Conservation (phyloP, 805 yeast species). For the Ogataea dorogensis region DNA sequence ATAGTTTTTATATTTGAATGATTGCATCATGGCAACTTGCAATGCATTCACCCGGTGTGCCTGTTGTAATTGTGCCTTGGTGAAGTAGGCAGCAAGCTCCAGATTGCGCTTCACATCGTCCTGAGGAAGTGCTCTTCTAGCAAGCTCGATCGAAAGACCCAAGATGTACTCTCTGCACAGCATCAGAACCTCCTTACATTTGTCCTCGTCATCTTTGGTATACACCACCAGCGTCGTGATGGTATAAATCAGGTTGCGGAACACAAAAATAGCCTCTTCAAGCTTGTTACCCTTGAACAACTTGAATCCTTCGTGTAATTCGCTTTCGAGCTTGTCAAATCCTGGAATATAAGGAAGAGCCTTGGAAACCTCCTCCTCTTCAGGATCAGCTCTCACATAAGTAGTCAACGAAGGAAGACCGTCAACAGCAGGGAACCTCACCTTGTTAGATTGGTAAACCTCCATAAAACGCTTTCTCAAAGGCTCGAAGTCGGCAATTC, state of each 20-base stretch:
- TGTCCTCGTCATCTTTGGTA: constrained; percentile 70
- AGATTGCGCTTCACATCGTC: constrained; percentile 78
- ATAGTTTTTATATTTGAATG: constrained; percentile 84
- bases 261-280: constrained; percentile 73
- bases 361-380: constrained; percentile 48
- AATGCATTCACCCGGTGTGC: constrained; percentile 85
- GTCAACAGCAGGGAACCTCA: constrained; percentile 69
- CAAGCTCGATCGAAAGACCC: constrained; percentile 87
- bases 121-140: constrained; percentile 77
- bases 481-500: constrained; percentile 84
- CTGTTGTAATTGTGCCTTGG: constrained; percentile 76
- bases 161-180: constrained; percentile 87
- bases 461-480: constrained; percentile 79
- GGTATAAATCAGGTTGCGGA: constrained; percentile 78
- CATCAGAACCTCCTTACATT: constrained; percentile 66
- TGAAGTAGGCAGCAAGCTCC: constrained; percentile 94
- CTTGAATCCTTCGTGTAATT: constrained; percentile 72
- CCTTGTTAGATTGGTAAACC: constrained; percentile 76
- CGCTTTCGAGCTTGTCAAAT: constrained; percentile 58
- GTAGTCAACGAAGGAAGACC: constrained; percentile 71
- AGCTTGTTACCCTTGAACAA: constrained; percentile 81
- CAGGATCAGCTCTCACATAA: constrained; percentile 65
- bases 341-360: constrained; percentile 75
- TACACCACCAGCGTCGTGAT: constrained; percentile 69
- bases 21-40: constrained; percentile 93